Evolutionary conservation across 805 yeast species (phyloP).

Genomic region (Schwanniomyces sp.): DNA sequence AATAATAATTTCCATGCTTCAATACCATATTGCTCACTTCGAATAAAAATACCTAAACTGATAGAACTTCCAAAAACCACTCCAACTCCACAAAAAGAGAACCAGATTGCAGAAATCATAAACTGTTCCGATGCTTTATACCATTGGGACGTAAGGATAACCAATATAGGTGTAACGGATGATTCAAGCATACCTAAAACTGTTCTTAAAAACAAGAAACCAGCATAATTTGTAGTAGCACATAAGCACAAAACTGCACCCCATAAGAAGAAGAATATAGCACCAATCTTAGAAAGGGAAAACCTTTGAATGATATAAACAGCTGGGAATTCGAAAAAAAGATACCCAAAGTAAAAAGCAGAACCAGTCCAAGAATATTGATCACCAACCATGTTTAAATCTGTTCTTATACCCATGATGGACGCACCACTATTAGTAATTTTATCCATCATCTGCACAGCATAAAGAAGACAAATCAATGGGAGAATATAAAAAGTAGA

Average conservation of each 20-base stretch:
- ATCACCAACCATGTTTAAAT: slow-evolving; percentile 37
- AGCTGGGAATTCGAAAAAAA: slow-evolving; percentile 3
- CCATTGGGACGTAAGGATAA: slow-evolving; percentile 7
- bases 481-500: slow-evolving; percentile 21
- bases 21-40: slow-evolving; percentile 9
- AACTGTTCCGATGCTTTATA: slow-evolving; percentile 26
- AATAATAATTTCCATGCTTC: slow-evolving; percentile 44
- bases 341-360: slow-evolving; percentile 42
- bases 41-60: slow-evolving; percentile 16
- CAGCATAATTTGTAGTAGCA: slow-evolving; percentile 3
- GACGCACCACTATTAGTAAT: slow-evolving; percentile 45
- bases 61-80: slow-evolving; percentile 39
- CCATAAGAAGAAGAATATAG: slow-evolving; percentile 12
- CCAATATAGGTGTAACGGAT: slow-evolving; percentile 8
- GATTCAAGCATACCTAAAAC: slow-evolving; percentile 23
- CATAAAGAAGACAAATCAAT: slow-evolving; percentile 29
- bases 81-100: slow-evolving; percentile 34
- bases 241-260: slow-evolving; percentile 6
- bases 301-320: slow-evolving; percentile 11
- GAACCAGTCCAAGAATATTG: slow-evolving; percentile 47
- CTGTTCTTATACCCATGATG: slow-evolving; percentile 42
- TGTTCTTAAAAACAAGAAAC: slow-evolving; percentile 6
- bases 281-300: slow-evolving; percentile 18
- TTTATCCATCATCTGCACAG: slow-evolving; percentile 46
- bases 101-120: slow-evolving; percentile 34